Evolutionary conservation across 805 yeast genomes (phyloP).

Genomic region (Phaffomyces opuntiae): DNA sequence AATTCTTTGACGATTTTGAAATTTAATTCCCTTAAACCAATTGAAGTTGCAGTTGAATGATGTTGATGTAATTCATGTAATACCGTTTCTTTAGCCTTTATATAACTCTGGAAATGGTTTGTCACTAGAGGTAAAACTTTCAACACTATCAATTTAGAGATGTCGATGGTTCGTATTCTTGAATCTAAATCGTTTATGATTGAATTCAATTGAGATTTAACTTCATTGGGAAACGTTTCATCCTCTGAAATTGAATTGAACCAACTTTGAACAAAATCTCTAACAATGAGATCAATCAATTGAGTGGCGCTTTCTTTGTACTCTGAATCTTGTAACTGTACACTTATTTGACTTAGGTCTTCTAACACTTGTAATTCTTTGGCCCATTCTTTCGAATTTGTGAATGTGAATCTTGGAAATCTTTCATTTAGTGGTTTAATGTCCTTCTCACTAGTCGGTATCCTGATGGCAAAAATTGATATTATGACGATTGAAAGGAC

Average conservation of each 20-base stretch:
- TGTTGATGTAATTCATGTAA: constrained; percentile 20
- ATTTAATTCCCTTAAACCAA: constrained; percentile 27
- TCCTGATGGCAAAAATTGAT: too few species aligned
- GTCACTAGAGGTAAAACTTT: constrained; percentile 59
- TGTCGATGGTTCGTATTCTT: constrained; percentile 40
- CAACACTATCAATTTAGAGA: constrained; percentile 49
- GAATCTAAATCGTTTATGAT: constrained; percentile 35
- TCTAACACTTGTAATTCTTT: constrained; percentile 14
- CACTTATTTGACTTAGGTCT: constrained; percentile 4
- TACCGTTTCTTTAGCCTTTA: constrained; percentile 31
- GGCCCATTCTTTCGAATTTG: constrained; percentile 26
- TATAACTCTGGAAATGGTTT: constrained; percentile 50
- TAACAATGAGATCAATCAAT: constrained; percentile 38
- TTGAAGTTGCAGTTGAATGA: constrained; percentile 25
- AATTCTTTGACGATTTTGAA: constrained; percentile 35
- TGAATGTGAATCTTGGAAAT: constrained; percentile 23
- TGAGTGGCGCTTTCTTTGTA: constrained; percentile 37
- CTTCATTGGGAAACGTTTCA: constrained; percentile 31
- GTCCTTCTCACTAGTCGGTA: constrained; percentile 5
- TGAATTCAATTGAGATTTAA: constrained; percentile 35
- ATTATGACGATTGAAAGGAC: too few species aligned
- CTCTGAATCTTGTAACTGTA: constrained; percentile 1
- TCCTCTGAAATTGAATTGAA: constrained; percentile 37
- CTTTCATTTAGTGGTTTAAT: constrained; percentile 1
- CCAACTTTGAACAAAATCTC: constrained; percentile 55